Base-by-base conservation (phyloP, 192 early-diverging fungal genomes). In the Glomus cerebriforme region DNA sequence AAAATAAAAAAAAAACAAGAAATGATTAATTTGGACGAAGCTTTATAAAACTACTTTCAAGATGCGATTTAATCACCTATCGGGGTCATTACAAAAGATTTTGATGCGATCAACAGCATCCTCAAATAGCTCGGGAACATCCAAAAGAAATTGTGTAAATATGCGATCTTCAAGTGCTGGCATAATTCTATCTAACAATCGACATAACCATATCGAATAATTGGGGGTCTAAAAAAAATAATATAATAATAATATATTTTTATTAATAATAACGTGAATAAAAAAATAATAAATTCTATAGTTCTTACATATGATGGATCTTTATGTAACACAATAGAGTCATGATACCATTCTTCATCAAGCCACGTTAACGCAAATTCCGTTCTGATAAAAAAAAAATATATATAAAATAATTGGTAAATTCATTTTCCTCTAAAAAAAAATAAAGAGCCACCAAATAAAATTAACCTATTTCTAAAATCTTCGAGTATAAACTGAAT, bases 321-420 rank as follows among this genome's bases (percentile, higher is more conserved):
- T 31, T 78, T 59, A 29, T 63, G 85, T 34, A 37, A 82, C 77
- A 78, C 68, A 27, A 82, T 75, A 9, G 32, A 65, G 26, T 83
- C 84, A 63, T 83, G 83, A 67, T 79, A 87, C 81, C 86, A 92
- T 63, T 94, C 90, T 73, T 95, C 92, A 65, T 95, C 85, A 26
- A 95, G 83, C 94, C 94, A 95, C 10, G 86, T 86, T 34, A 95
- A 68, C 0, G 93, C 93, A 0, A 93, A 79, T 47, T 95, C 94
- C 43, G 81, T 81, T 75, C 89, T 91, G 31, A 39, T 59, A 31
- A 31, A 19, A 66, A 79, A 31, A 72, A 65, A 59, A 45, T 47
- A 24, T 45, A 17, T 68, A 80, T 47, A 22, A 32, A 26, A 63
- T n/a, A 22, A 35, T 34, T 17, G 6, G 9, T 15, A 13, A 63